These are phyloP conservation scores for Leccinellum luteum DNA, from an alignment of 768 basidiomycete species.

Conservation along the genomic window DNA sequence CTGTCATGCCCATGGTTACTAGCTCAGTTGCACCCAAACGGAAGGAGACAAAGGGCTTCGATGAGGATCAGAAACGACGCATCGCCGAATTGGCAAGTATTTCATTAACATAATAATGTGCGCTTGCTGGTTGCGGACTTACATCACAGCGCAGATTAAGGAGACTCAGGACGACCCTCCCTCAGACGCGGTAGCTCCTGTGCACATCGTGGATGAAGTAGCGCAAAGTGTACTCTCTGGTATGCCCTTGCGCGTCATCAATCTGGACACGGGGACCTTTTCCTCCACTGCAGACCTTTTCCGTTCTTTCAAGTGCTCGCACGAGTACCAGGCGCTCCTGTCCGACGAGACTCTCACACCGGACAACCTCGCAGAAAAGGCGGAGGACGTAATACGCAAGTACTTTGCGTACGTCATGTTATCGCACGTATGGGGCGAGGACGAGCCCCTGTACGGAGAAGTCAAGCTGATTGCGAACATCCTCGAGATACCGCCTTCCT, in stretches of 20 bases:
- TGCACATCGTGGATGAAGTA: slow-evolving; percentile 16
- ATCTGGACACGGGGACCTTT: slow-evolving; percentile 20
- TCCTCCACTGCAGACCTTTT: slow-evolving; percentile 17
- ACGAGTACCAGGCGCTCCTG: slow-evolving; percentile 12
- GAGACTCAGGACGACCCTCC: neutral
- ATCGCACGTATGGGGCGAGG: slow-evolving; percentile 29
- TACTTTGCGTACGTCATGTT: slow-evolving; percentile 29
- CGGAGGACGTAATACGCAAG: slow-evolving; percentile 11
- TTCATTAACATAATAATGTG: neutral
- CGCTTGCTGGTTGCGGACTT: neutral
- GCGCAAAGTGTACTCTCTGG: slow-evolving; percentile 14
- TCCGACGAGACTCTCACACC: slow-evolving; percentile 4
- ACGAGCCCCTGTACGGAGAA: slow-evolving; percentile 24
- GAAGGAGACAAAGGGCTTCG: neutral
- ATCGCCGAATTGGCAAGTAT: slow-evolving; percentile 4
- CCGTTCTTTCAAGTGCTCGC: slow-evolving; percentile 14
- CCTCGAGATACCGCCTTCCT: slow-evolving; percentile 17
- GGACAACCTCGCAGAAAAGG: slow-evolving; percentile 12
- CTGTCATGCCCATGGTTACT: slow-evolving; percentile 9
- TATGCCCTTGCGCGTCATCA: slow-evolving; percentile 25
- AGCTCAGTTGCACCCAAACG: slow-evolving; percentile 1
- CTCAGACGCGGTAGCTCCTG: slow-evolving; percentile 7
- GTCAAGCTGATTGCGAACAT: slow-evolving; percentile 11
- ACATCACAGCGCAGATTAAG: neutral
- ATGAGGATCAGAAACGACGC: neutral